A percentile compares a stretch with the other conserved stretches of the same genome.
phyloP scores from a whole-genome alignment of 495 filamentous ascomycete species.

The Aspergillus heteromorphus region DNA sequence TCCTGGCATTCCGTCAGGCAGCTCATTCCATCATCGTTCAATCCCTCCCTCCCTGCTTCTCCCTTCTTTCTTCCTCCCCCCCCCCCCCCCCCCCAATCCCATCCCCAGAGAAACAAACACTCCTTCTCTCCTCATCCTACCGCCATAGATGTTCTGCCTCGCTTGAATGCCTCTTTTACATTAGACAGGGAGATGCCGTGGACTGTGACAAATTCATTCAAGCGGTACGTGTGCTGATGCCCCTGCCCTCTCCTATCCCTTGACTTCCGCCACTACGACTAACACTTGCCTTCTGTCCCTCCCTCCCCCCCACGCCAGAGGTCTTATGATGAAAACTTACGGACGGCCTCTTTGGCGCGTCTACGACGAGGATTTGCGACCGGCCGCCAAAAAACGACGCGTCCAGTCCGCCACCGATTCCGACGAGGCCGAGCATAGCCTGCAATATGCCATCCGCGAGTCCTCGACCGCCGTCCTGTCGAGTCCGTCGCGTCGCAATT shows the following conservation, averaged over 20 bases:
- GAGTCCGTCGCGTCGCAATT: slow-evolving; percentile 46
- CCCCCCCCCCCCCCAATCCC: slow-evolving; percentile 4
- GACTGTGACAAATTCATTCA: slow-evolving; percentile 55
- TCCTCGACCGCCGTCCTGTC: slow-evolving; percentile 46
- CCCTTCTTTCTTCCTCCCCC: slow-evolving; percentile 2
- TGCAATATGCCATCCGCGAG: slow-evolving; percentile 45
- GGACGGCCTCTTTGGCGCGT: slow-evolving; percentile 45
- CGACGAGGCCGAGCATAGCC: slow-evolving; percentile 43
- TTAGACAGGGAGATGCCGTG: slow-evolving; percentile 45
- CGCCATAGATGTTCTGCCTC: slow-evolving; percentile 19
- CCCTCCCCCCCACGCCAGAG: slow-evolving; percentile 21
- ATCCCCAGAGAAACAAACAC: not conserved
- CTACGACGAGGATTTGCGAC: slow-evolving; percentile 41
- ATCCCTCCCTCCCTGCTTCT: not conserved
- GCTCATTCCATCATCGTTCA: not conserved
- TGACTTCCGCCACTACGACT: not conserved
- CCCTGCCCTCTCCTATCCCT: not conserved
- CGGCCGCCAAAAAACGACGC: slow-evolving; percentile 44
- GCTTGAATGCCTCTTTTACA: slow-evolving; percentile 14
- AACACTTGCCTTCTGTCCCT: not conserved
- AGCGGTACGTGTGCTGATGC: slow-evolving; percentile 33
- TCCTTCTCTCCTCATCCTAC: not conserved
- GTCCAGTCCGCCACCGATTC: slow-evolving; percentile 34
- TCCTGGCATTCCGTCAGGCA: not conserved
- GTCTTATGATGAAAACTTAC: slow-evolving; percentile 52